Evolutionary conservation across 352 stramenopile genomes (phyloP).

Genomic region (Plasmopara viticola): DNA sequence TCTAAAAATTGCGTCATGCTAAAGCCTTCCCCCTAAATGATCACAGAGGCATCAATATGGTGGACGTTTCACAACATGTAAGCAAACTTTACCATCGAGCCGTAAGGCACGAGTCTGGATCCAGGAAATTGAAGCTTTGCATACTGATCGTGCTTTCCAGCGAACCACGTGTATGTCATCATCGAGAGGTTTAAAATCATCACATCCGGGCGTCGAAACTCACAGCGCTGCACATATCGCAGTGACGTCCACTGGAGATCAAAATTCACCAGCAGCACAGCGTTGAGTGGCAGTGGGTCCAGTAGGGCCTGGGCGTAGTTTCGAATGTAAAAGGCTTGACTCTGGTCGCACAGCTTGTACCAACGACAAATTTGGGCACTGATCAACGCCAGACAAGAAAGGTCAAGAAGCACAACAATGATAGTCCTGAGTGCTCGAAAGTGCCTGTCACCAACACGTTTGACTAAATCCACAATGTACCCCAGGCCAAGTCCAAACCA

Average conservation of each 20-base stretch:
- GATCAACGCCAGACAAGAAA: slow-evolving; percentile 20
- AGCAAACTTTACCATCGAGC: slow-evolving; percentile 20
- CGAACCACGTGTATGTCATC: slow-evolving; percentile 86
- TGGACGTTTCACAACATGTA: background rate
- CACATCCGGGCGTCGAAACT: slow-evolving; percentile 63
- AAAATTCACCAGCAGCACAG: slow-evolving; percentile 89
- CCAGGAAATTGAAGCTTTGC: slow-evolving; percentile 57
- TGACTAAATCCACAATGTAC: slow-evolving; percentile 15
- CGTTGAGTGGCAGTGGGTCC: slow-evolving; percentile 67
- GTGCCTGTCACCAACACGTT: background rate
- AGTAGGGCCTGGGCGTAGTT: slow-evolving; percentile 85
- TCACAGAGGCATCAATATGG: background rate
- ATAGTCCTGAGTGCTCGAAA: background rate
- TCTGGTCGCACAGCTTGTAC: slow-evolving; percentile 46
- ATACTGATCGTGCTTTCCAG: slow-evolving; percentile 67
- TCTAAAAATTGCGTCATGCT: slow-evolving; percentile 41
- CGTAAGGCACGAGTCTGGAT: slow-evolving; percentile 34
- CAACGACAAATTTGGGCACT: slow-evolving; percentile 31
- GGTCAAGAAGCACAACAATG: background rate
- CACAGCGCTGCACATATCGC: slow-evolving; percentile 89
- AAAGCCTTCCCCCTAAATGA: slow-evolving; percentile 35
- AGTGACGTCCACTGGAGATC: slow-evolving; percentile 90
- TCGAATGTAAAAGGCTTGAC: slow-evolving; percentile 59
- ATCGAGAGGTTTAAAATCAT: slow-evolving; percentile 87
- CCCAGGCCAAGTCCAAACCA: slow-evolving; percentile 67